Evolutionary conservation across 2,329 filamentous ascomycete species (phyloP).

Genomic region (Escovopsis sp.): DNA sequence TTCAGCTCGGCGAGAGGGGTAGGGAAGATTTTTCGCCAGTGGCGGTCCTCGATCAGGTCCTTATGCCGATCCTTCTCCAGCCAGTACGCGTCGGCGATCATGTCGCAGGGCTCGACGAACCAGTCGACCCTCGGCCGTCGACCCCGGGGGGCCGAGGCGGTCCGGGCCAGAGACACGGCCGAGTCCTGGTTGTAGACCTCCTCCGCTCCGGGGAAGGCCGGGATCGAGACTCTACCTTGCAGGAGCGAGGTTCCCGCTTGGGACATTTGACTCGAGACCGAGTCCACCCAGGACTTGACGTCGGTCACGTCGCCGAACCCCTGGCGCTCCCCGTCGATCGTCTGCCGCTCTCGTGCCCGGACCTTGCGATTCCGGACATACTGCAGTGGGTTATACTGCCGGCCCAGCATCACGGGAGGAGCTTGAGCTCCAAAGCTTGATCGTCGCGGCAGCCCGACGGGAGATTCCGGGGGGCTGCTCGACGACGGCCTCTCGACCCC

Average conservation of each 20-base stretch:
- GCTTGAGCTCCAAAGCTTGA: slow-evolving; percentile 14
- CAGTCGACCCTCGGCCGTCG: slow-evolving; percentile 71
- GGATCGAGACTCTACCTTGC: slow-evolving; percentile 19
- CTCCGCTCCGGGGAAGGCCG: slow-evolving; percentile 32
- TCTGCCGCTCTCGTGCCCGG: slow-evolving; percentile 59
- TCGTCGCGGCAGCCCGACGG: slow-evolving; percentile 17
- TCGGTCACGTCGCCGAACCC: slow-evolving; percentile 62
- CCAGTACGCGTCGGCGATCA: slow-evolving; percentile 86
- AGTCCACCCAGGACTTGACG: slow-evolving; percentile 65
- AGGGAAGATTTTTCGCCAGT: slow-evolving; percentile 60
- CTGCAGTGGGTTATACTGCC: slow-evolving; percentile 81
- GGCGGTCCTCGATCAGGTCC: slow-evolving; percentile 61
- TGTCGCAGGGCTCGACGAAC: slow-evolving; percentile 68
- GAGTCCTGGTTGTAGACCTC: slow-evolving; percentile 26
- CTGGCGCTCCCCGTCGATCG: slow-evolving; percentile 58
- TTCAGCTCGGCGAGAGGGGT: slow-evolving; percentile 13
- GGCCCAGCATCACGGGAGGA: slow-evolving; percentile 35
- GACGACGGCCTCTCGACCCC: slow-evolving; percentile 23
- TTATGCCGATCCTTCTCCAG: slow-evolving; percentile 72
- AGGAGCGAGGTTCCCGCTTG: slow-evolving; percentile 12
- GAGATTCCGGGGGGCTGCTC: slow-evolving; percentile 28
- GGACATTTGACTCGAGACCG: slow-evolving; percentile 31
- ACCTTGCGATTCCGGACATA: slow-evolving; percentile 84
- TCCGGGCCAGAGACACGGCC: slow-evolving; percentile 28
- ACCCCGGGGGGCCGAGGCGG: slow-evolving; percentile 39